Evolutionary conservation across 1,139 yeast genomes (phyloP), one percentile per base, ranked within the genome.

Genomic region (Geotrichum cucujoidarum): DNA sequence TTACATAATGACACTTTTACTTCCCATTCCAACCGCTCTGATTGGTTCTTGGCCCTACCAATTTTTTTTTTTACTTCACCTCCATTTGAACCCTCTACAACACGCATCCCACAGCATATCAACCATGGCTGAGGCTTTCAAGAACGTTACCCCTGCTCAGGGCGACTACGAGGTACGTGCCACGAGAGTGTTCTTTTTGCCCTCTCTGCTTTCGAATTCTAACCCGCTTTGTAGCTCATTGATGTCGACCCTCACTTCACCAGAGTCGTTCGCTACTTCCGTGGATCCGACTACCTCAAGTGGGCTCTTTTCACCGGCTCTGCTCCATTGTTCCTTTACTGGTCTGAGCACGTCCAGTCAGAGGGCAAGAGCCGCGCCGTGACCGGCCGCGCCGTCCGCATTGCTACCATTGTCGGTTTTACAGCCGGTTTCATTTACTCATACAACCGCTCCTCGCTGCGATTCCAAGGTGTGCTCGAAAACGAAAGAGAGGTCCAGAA

Each of bases 401-500:
- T 87, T 69, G 76, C 82, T 1, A 56, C 63, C 3, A 65, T 80
- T 47, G 66, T 84, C 50, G 95, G 95, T 17, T 69, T 77, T 42
- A 62, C 76, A 43, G 89, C 89, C 48, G 95, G 95, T 2, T 85
- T 85, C 65, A 69, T 80, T 56, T 70, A 80, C 49, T 82, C 87
- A 39, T 85, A 85, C 67, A 63, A 62, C 38, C 59, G 77, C 70
- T 80, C 90, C 14, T 71, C 82, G 30, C 75, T 77, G 65, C 76
- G 95, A 65, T 85, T 87, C 67, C 80, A 83, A 72, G 95, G 95
- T 29, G 78, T 81, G 73, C 60, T 75, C 33, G 95, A 87, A 68
- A 87, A 87, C 68, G 63, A 72, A 30, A 72, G 82, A 58, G 95
- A 87, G 67, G 89, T 84, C 47, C 64, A 66, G 51, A 79, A 75